These are phyloP conservation scores for Ophiostoma angusticollis DNA, from an alignment of 2,329 filamentous ascomycete genomes.

Conservation along the genomic window DNA sequence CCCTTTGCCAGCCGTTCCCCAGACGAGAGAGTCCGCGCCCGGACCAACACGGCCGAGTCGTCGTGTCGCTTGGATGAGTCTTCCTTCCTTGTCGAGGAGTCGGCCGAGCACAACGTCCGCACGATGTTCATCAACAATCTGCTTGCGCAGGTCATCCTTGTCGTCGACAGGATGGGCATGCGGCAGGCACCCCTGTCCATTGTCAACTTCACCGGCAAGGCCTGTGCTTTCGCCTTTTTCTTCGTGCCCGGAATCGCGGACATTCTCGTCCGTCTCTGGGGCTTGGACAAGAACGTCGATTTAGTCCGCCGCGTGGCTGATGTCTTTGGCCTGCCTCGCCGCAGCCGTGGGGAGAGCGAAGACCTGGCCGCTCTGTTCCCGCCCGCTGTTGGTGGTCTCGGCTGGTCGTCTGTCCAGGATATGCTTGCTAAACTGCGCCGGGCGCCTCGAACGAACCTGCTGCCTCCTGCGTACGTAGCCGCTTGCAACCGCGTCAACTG, in stretches of 20 bases:
- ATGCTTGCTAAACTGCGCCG: conserved; percentile 48
- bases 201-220: conserved; percentile 80
- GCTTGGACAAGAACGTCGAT: conserved; percentile 43
- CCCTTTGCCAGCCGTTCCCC: conserved; percentile 45
- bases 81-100: conserved; percentile 38
- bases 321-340: conserved; percentile 52
- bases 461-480: conserved; percentile 32
- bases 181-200: conserved; percentile 52
- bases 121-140: conserved; percentile 79
- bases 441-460: conserved; percentile 32
- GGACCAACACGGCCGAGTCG: conserved; percentile 40
- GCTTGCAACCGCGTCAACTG: conserved; percentile 51
- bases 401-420: conserved; percentile 39
- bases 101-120: conserved; percentile 76
- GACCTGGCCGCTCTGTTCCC: conserved; percentile 61
- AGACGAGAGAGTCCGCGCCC: conserved; percentile 31
- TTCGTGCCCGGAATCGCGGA: conserved; percentile 81
- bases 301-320: conserved; percentile 58
- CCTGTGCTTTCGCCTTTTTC: conserved; percentile 85
- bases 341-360: conserved; percentile 43
- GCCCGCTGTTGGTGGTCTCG: conserved; percentile 42
- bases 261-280: conserved; percentile 72
- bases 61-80: conserved; percentile 52
- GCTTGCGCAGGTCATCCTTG: conserved; percentile 68
- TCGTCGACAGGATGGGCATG: conserved; percentile 79